Base-by-base conservation (phyloP, 2,329 filamentous ascomycete genomes). In the Aspergillus awamori region DNA sequence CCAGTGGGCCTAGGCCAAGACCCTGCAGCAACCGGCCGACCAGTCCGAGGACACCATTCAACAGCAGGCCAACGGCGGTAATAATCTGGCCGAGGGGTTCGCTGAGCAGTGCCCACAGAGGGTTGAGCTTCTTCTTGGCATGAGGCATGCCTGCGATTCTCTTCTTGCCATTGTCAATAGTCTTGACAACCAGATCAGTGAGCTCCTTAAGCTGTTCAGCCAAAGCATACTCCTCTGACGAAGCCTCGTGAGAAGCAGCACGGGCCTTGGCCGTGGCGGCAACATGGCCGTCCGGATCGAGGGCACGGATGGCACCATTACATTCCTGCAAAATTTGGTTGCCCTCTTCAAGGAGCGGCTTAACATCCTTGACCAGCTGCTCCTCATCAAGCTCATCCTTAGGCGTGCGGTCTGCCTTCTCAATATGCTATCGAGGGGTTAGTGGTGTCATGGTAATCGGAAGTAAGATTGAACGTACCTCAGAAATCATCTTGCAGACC, bases 61-160 rank as follows among this genome's bases (percentile, higher is more conserved):
- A 82, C 65, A 97, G 78, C 61, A 97, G 80, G 22, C 93, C 93
- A 49, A 97, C 93, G 10, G 91, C 93, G 8, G 93, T 92, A 53
- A 97, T 85, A 74, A 97, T 97, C 84, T 97, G 93, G 84, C 93
- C 92, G 22, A 97, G 82, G 10, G 93, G 93, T 82, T 97, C 92
- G 38, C 70, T 73, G 7, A 78, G 71, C 53, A 97, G 82, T 30
- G 82, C 87, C 92, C 93, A 96, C 30, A 97, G 86, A 10, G 93
- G 93, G 80, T 94, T 97, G 63, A 97, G 84, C 82, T 94, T 89
- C 84, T 96, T 94, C 89, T 97, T 96, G 47, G 92, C 93, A 68
- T 96, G 90, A 5, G 93, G 93, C 91, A 97, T 95, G 72, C 91
- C 90, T 72, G 90, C 87, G 63, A 97, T 90, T 82, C 91, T 91